Evolutionary conservation across 2,329 filamentous ascomycete species (phyloP).

Genomic region (Fusarium citri): DNA sequence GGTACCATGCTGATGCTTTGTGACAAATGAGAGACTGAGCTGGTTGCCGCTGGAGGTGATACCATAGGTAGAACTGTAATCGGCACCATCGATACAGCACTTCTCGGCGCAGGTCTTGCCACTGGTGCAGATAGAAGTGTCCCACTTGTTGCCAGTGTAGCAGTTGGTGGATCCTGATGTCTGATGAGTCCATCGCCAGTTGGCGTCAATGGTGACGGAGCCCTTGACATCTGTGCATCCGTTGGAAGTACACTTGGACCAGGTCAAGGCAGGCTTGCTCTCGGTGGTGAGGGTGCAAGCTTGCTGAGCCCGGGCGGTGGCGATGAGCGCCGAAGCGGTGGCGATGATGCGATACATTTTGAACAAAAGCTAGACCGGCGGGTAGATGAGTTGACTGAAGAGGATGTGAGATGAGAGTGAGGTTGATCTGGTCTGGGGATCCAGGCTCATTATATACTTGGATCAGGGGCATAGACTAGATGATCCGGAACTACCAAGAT

Average conservation of each 20-base stretch:
- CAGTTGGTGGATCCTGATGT: conserved; percentile 63
- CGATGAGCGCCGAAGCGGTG: conserved; percentile 46
- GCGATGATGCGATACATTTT: conserved; percentile 49
- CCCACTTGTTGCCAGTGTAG: conserved; percentile 65
- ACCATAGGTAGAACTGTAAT: conserved; percentile 65
- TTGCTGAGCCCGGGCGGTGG: conserved; percentile 58
- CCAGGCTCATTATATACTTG: conserved; percentile 32
- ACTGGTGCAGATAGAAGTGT: conserved; percentile 55
- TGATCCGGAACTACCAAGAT: conserved; percentile 4
- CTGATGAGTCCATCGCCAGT: conserved; percentile 71
- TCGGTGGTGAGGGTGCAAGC: conserved; percentile 61
- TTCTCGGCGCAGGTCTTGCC: conserved; percentile 59
- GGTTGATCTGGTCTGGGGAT: conserved; percentile 16
- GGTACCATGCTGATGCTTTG: conserved; percentile 58
- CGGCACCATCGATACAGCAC: conserved; percentile 66
- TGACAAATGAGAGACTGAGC: conserved; percentile 69
- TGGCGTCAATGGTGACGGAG: conserved; percentile 67
- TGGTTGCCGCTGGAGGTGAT: conserved; percentile 63
- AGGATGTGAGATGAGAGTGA: conserved; percentile 27
- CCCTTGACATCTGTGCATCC: conserved; percentile 64
- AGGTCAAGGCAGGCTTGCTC: conserved; percentile 64
- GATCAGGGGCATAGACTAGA: background rate
- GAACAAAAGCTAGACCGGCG: conserved; percentile 24
- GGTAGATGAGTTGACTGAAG: conserved; percentile 25
- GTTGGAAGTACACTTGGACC: conserved; percentile 63